Base-by-base conservation (phyloP, 2,329 filamentous ascomycete species). In the Myriosclerotinia curreyana region DNA sequence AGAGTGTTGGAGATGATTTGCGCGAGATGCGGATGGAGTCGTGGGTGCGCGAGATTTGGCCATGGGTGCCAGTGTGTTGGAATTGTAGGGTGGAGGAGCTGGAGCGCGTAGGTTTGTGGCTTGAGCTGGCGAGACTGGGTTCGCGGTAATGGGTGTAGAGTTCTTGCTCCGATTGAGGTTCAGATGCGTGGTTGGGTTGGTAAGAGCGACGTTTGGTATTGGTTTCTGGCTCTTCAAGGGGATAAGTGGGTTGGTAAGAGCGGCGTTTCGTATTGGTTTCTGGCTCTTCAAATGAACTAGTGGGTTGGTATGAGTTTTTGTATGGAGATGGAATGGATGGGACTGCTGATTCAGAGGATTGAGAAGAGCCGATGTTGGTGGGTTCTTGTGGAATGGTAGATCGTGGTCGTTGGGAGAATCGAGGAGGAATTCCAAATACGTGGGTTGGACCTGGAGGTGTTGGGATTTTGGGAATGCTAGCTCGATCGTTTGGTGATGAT, bases 1-100 rank as follows among this genome's bases (percentile, higher is more conserved):
- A 31, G 28, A 31, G 5, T n/a, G 17, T 2, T 44, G 34, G 40
- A 5, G 60, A 55, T 15, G 28, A 36, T 42, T 58, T 56, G 7
- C 31, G 49, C 6, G 51, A 34, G 40, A 34, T n/a, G n/a, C 59
- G 59, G 22, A 63, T 36, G 17, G 60, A 63, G 7, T 63, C 60
- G 28, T 63, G n/a, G 2, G 42, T 40, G n/a, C 52, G 51, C 17
- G 51, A 20, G 28, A 63, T n/a, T 15, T 36, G 42, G 22, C n/a
- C 56, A 3, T 38, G n/a, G 56, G n/a, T 53, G 28, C 28, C 28
- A 36, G 50, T 31, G 12, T 22, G 7, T 36, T 31, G 28, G 20
- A 5, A 11, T 5, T 36, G 42, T 4, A 42, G 0, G 8, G n/a
- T n/a, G 34, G 34, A 28, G 49, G 49, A 17, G 20, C 20, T n/a